These are phyloP conservation scores for Cadophora gregata DNA, from an alignment of 2,329 filamentous ascomycete species.

Conservation along the genomic window DNA sequence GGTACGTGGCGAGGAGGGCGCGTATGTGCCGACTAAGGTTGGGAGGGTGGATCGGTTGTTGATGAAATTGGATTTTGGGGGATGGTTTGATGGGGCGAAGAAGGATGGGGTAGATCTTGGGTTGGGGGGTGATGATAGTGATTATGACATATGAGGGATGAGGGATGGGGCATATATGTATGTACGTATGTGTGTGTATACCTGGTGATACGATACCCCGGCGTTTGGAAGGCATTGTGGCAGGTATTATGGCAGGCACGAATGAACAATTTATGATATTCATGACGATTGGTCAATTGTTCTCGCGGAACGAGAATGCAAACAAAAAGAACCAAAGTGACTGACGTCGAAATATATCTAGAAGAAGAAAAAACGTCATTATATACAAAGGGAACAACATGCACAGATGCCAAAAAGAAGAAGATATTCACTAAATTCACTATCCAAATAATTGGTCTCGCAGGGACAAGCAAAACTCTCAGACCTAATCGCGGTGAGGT, in stretches of 20 bases:
- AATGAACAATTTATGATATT: no score
- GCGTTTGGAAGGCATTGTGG: constrained; percentile 17
- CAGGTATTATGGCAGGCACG: not conserved
- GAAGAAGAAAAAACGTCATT: no score
- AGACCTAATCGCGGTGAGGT: not conserved
- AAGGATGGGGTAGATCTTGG: constrained; percentile 21
- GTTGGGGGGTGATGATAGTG: constrained; percentile 33
- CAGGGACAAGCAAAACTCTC: not conserved
- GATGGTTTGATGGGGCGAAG: constrained; percentile 42
- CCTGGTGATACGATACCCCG: constrained; percentile 23
- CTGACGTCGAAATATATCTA: no score
- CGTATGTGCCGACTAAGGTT: constrained; percentile 73
- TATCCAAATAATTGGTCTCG: not conserved
- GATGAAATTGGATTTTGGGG: constrained; percentile 80
- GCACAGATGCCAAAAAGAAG: no score
- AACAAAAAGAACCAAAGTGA: no score
- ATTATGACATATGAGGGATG: constrained; percentile 34
- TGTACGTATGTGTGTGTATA: not conserved
- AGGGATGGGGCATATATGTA: no score
- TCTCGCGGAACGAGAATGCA: not conserved
- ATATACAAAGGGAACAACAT: no score
- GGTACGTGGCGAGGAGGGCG: constrained; percentile 50
- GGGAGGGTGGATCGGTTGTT: constrained; percentile 83
- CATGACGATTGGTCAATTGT: not conserved
- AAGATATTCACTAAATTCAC: no score